Evolutionary conservation across 441 rosid species (phyloP).

Genomic region (Lagerstroemia fauriei): DNA sequence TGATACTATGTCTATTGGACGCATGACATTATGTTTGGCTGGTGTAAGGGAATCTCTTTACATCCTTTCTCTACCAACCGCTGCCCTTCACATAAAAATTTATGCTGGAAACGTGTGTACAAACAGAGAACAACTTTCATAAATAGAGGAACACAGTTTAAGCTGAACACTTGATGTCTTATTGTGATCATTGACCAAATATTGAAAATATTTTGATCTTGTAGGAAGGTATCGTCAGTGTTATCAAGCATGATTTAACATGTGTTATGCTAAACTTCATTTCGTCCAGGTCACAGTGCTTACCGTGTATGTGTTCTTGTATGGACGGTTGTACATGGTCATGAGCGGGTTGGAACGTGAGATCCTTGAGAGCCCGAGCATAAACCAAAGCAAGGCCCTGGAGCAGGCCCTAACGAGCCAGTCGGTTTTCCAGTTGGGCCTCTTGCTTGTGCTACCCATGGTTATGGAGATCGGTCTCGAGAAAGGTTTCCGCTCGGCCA

Average conservation of each 20-base stretch:
- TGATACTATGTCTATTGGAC: neutral
- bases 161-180: too few relatives aligned
- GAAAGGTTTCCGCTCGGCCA: slow-evolving; percentile 84
- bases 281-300: slow-evolving; percentile 76
- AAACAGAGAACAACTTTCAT: too few relatives aligned
- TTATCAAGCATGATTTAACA: slow-evolving; percentile 15
- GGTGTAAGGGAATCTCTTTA: neutral
- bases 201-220: too few relatives aligned
- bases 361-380: slow-evolving; percentile 54
- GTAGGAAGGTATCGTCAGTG: too few relatives aligned
- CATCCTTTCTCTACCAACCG: neutral
- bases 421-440: slow-evolving; percentile 80
- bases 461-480: slow-evolving; percentile 94
- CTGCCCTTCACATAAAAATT: too few relatives aligned
- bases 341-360: slow-evolving; percentile 85
- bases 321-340: slow-evolving; percentile 90
- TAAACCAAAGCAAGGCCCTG: slow-evolving; percentile 70
- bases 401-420: slow-evolving; percentile 83
- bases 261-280: slow-evolving; percentile 5
- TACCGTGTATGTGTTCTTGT: slow-evolving; percentile 80
- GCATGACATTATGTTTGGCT: neutral
- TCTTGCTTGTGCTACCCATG: slow-evolving; percentile 84
- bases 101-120: too few relatives aligned
- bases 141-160: too few relatives aligned
- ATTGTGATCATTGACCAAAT: too few relatives aligned